A percentile compares a stretch with the other conserved stretches of the same genome.
phyloP scores from a whole-genome alignment of 108 stramenopile species.

The Skeletonema menzelii region DNA sequence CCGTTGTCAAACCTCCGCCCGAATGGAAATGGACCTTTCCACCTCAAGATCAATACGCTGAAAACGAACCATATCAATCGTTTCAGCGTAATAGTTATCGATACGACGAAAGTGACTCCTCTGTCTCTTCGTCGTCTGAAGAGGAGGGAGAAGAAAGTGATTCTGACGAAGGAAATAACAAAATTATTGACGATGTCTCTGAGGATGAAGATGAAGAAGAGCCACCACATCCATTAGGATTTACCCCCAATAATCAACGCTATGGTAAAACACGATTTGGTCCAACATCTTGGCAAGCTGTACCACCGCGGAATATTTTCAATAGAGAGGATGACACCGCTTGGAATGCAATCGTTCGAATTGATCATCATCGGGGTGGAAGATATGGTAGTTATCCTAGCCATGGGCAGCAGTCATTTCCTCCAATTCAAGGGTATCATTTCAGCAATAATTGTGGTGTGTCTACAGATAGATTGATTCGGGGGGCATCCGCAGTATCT shows the following conservation, averaged over 20 bases:
- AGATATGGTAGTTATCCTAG: not conserved
- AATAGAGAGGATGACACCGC: slow-evolving; percentile 23
- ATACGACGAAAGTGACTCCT: not conserved
- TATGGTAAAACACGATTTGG: slow-evolving; percentile 59
- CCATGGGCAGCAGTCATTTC: not conserved
- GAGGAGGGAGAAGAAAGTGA: not conserved
- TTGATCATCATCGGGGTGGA: not conserved
- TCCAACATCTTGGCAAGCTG: slow-evolving; percentile 22
- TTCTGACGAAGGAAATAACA: not conserved
- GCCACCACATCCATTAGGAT: slow-evolving; percentile 75
- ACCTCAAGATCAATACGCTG: slow-evolving; percentile 19
- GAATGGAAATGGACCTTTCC: slow-evolving; percentile 43
- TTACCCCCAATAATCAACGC: slow-evolving; percentile 19
- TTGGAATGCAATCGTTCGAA: slow-evolving; percentile 35
- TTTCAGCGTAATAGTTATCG: not conserved
- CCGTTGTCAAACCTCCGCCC: slow-evolving; percentile 2
- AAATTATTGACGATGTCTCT: not conserved
- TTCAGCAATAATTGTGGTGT: slow-evolving; percentile 5
- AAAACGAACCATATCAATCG: not conserved
- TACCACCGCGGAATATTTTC: slow-evolving; percentile 4
- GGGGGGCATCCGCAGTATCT: not conserved
- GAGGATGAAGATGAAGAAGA: slow-evolving; percentile 41
- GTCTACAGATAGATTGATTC: slow-evolving; percentile 1
- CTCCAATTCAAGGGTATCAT: slow-evolving; percentile 7
- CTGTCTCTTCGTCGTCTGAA: not conserved